These are phyloP conservation scores for Penicillium glabrum DNA, from an alignment of 2,329 filamentous ascomycete genomes.

Conservation along the genomic window DNA sequence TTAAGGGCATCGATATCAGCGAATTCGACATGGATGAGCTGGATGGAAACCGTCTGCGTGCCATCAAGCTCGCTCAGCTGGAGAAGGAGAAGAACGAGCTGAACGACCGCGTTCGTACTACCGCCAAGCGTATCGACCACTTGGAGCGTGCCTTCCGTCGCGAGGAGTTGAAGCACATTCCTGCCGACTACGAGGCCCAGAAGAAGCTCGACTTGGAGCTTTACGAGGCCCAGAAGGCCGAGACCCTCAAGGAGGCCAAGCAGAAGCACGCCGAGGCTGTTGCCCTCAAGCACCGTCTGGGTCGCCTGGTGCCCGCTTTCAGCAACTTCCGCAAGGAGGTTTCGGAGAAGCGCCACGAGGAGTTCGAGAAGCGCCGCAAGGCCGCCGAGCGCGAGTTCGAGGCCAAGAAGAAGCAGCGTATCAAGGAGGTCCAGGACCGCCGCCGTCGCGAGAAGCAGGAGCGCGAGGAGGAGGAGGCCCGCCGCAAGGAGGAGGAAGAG, in stretches of 20 bases:
- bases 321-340: slow-evolving; percentile 80
- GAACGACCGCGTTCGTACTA: slow-evolving; percentile 84
- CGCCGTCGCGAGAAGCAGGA: slow-evolving; percentile 80
- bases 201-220: slow-evolving; percentile 73
- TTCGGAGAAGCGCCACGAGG: slow-evolving; percentile 82
- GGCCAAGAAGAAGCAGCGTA: slow-evolving; percentile 81
- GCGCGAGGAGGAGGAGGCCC: slow-evolving; percentile 78
- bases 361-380: slow-evolving; percentile 92
- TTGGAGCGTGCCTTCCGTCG: slow-evolving; percentile 94
- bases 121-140: slow-evolving; percentile 94
- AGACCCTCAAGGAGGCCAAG: slow-evolving; percentile 78
- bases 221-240: slow-evolving; percentile 75
- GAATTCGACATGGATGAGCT: slow-evolving; percentile 74
- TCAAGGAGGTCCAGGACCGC: slow-evolving; percentile 84
- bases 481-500: slow-evolving; percentile 81
- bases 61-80: slow-evolving; percentile 91
- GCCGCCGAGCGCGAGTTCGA: slow-evolving; percentile 91
- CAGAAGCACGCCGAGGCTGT: slow-evolving; percentile 89
- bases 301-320: slow-evolving; percentile 79
- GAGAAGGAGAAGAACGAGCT: slow-evolving; percentile 98
- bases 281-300: slow-evolving; percentile 88
- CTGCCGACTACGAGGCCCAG: slow-evolving; percentile 81
- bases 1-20: slow-evolving; percentile 77
- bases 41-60: slow-evolving; percentile 85
- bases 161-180: slow-evolving; percentile 90